A percentile compares a stretch with the other conserved stretches of the same genome.
These are phyloP conservation scores for Saccharomycopsis schoenii DNA, from an alignment of 805 yeast species.

Conservation along the genomic window DNA sequence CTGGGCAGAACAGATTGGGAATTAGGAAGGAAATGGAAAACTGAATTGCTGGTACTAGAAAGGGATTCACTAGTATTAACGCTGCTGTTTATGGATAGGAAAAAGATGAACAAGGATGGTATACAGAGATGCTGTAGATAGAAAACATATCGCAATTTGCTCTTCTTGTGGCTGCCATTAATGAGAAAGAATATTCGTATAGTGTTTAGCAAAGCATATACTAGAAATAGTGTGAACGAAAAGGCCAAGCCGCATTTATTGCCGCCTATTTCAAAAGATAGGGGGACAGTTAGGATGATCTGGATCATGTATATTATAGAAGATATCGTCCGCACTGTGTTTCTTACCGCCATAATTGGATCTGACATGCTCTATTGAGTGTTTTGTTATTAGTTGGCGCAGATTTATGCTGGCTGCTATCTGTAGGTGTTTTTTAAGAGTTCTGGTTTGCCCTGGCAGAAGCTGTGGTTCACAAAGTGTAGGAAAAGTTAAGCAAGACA, in stretches of 20 bases:
- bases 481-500: too few relatives aligned
- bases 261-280: slow-evolving; percentile 93
- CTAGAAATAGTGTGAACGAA: slow-evolving; percentile 58
- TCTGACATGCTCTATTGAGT: not conserved
- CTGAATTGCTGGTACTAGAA: not conserved
- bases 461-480: too few relatives aligned
- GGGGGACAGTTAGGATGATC: slow-evolving; percentile 74
- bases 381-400: too few relatives aligned
- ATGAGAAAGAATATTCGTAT: slow-evolving; percentile 40
- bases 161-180: slow-evolving; percentile 17
- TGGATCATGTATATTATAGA: slow-evolving; percentile 56
- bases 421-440: too few relatives aligned
- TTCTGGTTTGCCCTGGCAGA: too few relatives aligned
- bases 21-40: not conserved
- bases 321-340: slow-evolving; percentile 29
- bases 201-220: slow-evolving; percentile 68
- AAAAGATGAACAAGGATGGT: slow-evolving; percentile 70
- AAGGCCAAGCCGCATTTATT: slow-evolving; percentile 80
- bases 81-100: slow-evolving; percentile 29
- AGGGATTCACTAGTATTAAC: not conserved
- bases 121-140: slow-evolving; percentile 75
- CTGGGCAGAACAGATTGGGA: slow-evolving; percentile 8
- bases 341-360: slow-evolving; percentile 5
- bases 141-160: slow-evolving; percentile 39
- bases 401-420: too few relatives aligned